Conservation (phyloP, 805 yeast species). For the Ogataea zsoltii region DNA sequence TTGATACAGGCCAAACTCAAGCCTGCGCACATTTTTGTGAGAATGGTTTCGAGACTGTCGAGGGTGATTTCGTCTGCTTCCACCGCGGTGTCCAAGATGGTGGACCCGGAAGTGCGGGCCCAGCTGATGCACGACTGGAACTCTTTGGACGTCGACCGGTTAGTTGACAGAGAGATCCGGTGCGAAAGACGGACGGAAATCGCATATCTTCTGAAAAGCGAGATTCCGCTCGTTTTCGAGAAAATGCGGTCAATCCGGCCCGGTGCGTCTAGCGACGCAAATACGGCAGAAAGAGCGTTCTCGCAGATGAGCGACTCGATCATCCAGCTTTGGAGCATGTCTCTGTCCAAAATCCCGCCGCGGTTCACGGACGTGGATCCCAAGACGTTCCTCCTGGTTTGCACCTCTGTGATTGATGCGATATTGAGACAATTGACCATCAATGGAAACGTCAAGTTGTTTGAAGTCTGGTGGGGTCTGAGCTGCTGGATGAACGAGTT, state of each 20-base stretch:
- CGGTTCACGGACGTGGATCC: slow-evolving; percentile 54
- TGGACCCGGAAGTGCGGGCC: slow-evolving; percentile 39
- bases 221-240: slow-evolving; percentile 30
- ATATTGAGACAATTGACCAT: slow-evolving; percentile 63
- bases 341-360: slow-evolving; percentile 23
- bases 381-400: slow-evolving; percentile 52
- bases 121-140: slow-evolving; percentile 31
- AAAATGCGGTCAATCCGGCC: slow-evolving; percentile 8
- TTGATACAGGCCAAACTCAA: slow-evolving; percentile 53
- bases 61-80: slow-evolving; percentile 29
- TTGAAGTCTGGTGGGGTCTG: slow-evolving; percentile 75
- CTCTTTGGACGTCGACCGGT: slow-evolving; percentile 40
- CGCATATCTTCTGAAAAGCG: slow-evolving; percentile 36
- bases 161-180: slow-evolving; percentile 20
- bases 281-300: slow-evolving; percentile 1
- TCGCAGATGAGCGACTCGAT: slow-evolving; percentile 14
- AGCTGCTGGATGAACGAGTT: slow-evolving; percentile 78
- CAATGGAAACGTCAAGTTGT: slow-evolving; percentile 52
- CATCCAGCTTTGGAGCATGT: slow-evolving; percentile 15
- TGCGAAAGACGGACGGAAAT: slow-evolving; percentile 24
- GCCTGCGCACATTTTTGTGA: slow-evolving; percentile 40
- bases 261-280: slow-evolving; percentile 6
- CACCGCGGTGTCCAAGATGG: slow-evolving; percentile 45
- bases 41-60: slow-evolving; percentile 20
- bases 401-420: slow-evolving; percentile 55